Evolutionary conservation across 164 flowering plant genomes (phyloP), one percentile per base, ranked within the genome.

Genomic region (Piper betle): DNA sequence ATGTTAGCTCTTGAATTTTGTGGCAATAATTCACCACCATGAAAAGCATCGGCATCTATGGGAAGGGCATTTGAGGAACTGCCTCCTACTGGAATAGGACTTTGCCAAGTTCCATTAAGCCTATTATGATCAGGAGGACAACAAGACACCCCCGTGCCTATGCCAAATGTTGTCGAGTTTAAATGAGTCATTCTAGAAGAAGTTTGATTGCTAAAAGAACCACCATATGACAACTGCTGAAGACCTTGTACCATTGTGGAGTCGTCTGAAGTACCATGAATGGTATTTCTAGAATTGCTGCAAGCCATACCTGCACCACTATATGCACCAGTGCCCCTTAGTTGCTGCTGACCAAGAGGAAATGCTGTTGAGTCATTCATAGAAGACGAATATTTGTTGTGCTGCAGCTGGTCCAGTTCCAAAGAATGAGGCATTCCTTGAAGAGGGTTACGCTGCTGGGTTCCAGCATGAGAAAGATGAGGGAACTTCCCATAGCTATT

Each of bases 401-500:
- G 66, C 53, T 81, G 85, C 50, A 81, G 56, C 57, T 79, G 84
- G 61, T 82, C 82, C 54, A 79, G 72, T 46, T 82, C 87, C 39
- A 80, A 61, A 2, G 82, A 67, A 37, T 57, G 71, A 11, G 88
- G 88, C 76, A 78, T 75, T 40, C 88, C 85, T 59, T 77, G 81
- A 60, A 80, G 82, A 57, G 79, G 70, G 65, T 61, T 75, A 7
- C 77, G 79, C 64, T 64, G 69, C 52, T 69, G 82, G 64, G 68
- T 79, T 66, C 82, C 81, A 17, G 81, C 66, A 57, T 76, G 56
- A 40, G 67, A n/a, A 17, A 41, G 63, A 0, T 72, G 72, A 46
- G 75, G 81, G 48, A 74, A 67, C 64, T 80, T 82, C 20, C 68
- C 67, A 52, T 61, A 61, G 63, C 74, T 77, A 66, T 66, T 68